These are phyloP conservation scores for Linum tenue DNA, from an alignment of 345 rosid genomes.

Conservation along the genomic window DNA sequence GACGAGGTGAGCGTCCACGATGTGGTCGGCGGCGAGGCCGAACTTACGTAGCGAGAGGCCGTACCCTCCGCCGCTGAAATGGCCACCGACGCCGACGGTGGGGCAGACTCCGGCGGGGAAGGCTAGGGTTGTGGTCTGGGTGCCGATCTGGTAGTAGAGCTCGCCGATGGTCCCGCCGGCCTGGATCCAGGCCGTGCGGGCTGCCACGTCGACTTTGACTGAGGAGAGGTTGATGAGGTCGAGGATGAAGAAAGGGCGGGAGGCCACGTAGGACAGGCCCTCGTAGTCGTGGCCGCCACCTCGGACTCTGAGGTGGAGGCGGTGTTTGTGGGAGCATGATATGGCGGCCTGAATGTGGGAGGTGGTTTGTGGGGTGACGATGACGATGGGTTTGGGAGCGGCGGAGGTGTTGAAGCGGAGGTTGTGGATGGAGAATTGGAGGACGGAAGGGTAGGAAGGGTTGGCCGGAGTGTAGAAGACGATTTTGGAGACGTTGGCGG, in stretches of 20 bases:
- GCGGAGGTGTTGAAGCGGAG: neutral
- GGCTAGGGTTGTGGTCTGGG: neutral
- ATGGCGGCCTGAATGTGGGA: neutral
- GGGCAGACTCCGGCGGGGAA: neutral
- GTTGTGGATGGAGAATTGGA: neutral
- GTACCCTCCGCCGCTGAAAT: neutral
- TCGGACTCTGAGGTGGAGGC: no score
- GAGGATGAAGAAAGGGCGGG: neutral
- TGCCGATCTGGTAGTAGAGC: neutral
- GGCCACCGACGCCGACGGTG: neutral
- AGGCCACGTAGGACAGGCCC: neutral
- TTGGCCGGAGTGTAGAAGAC: neutral
- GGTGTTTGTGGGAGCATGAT: neutral
- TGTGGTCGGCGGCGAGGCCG: neutral
- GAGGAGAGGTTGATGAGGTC: neutral
- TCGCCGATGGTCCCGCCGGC: neutral
- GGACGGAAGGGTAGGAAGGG: neutral
- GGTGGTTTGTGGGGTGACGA: neutral
- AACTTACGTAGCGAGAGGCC: neutral
- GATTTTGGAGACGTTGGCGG: neutral
- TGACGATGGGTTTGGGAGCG: neutral
- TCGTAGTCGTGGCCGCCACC: no score
- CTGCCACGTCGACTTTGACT: neutral
- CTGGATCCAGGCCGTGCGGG: neutral
- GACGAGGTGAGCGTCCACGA: neutral